These are phyloP conservation scores for Circinella minor DNA, from an alignment of 371 early-diverging fungal species.

Conservation along the genomic window DNA sequence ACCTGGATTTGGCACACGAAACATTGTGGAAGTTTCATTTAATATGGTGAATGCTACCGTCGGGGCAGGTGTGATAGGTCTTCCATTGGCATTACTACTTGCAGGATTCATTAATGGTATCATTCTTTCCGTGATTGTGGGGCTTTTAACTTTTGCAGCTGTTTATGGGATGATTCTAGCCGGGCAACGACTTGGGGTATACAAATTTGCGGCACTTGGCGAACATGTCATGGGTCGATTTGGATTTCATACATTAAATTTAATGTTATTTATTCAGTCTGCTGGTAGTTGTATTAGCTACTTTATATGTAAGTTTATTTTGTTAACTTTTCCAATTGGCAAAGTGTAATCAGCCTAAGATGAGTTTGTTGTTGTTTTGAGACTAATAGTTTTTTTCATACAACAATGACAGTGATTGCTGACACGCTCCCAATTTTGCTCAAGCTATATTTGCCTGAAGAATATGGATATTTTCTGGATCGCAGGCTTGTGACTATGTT, in stretches of 20 bases:
- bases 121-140: constrained; percentile 48
- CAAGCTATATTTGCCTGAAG: constrained; percentile 42
- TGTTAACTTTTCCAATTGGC: neutral
- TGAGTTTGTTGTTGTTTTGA: neutral
- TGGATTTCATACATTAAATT: constrained; percentile 55
- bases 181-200: constrained; percentile 48
- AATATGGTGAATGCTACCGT: constrained; percentile 66
- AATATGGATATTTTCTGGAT: constrained; percentile 28
- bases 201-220: constrained; percentile 54
- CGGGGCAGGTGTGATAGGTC: constrained; percentile 65
- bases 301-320: constrained; percentile 43
- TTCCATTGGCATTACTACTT: constrained; percentile 56
- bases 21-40: constrained; percentile 46
- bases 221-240: constrained; percentile 55
- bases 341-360: neutral
- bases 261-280: constrained; percentile 55
- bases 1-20: constrained; percentile 48
- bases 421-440: constrained; percentile 63
- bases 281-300: constrained; percentile 59
- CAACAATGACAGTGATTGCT: constrained; percentile 48
- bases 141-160: constrained; percentile 47
- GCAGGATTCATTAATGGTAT: constrained; percentile 64
- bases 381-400: neutral
- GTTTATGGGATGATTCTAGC: constrained; percentile 53
- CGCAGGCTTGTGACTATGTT: constrained; percentile 50